Percentiles rank a stretch among this genome's conserved stretches.
Evolutionary conservation across 2,329 filamentous ascomycete species (phyloP).

Genomic region (Graphilbum ipis-grandicollis): DNA sequence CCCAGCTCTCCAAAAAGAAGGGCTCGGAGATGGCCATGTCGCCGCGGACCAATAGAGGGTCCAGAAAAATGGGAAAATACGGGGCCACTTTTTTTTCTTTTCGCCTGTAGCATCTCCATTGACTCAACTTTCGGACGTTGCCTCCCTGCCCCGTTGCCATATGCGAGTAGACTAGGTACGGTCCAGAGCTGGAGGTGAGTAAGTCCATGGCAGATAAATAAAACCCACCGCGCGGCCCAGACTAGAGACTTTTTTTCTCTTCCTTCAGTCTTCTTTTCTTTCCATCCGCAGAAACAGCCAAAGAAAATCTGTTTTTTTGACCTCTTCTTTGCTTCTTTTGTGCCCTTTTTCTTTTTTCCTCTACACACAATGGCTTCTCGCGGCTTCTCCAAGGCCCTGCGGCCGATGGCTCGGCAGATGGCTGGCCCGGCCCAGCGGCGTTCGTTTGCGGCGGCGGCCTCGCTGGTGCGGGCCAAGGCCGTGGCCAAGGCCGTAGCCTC

Average conservation of each 20-base stretch:
- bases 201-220: neutral
- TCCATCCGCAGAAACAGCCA: neutral
- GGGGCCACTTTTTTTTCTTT: conserved; percentile 1
- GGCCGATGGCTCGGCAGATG: conserved; percentile 46
- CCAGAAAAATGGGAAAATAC: conserved; percentile 1
- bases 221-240: neutral
- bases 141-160: neutral
- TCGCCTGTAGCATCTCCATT: neutral
- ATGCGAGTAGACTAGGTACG: too few species aligned
- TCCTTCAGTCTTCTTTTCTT: neutral
- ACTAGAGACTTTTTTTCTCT: neutral
- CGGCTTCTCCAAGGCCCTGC: conserved; percentile 52
- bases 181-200: neutral
- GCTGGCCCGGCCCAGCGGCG: conserved; percentile 43
- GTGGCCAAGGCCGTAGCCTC: conserved; percentile 18
- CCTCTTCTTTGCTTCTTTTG: too few species aligned
- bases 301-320: too few species aligned
- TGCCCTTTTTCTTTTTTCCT: neutral
- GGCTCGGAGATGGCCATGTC: conserved; percentile 7
- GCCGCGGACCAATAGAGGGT: conserved; percentile 7
- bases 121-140: neutral
- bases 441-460: conserved; percentile 43
- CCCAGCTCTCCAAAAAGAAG: neutral
- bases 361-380: conserved; percentile 54
- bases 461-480: conserved; percentile 35